phyloP scores from a whole-genome alignment of 2,329 filamentous ascomycete genomes.

The Scedosporium boydii region DNA sequence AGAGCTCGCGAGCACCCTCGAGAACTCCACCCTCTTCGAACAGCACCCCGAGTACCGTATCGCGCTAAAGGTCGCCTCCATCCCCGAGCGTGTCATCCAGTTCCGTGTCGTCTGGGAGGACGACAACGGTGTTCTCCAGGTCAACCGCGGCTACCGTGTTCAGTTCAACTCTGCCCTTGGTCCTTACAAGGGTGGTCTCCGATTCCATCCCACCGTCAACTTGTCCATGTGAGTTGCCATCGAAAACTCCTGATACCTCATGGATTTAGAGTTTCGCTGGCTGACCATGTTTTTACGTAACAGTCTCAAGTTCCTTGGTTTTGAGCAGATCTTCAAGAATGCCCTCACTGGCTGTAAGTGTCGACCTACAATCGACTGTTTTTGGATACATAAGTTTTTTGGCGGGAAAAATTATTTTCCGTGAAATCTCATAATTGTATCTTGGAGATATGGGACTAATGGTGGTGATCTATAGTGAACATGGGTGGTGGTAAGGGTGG shows the following conservation, averaged over 20 bases:
- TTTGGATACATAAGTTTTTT: neutral
- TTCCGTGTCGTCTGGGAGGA: conserved; percentile 98
- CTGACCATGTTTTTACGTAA: conserved; percentile 27
- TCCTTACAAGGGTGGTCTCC: conserved; percentile 94
- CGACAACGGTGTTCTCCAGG: conserved; percentile 78
- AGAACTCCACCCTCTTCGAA: conserved; percentile 86
- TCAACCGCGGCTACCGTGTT: conserved; percentile 92
- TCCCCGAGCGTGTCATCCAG: conserved; percentile 93
- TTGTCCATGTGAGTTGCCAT: conserved; percentile 43
- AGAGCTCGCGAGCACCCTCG: conserved; percentile 93
- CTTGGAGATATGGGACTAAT: neutral
- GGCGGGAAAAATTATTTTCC: neutral
- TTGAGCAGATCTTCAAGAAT: conserved; percentile 99
- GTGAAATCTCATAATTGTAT: neutral
- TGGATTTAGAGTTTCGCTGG: neutral
- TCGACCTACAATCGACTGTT: neutral
- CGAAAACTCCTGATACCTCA: neutral
- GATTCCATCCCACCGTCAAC: conserved; percentile 87
- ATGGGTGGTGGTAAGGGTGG: conserved; percentile 98
- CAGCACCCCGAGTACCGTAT: conserved; percentile 92
- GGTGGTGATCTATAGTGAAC: conserved; percentile 24
- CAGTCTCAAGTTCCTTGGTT: conserved; percentile 89
- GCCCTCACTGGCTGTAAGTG: conserved; percentile 82
- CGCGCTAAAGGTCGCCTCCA: conserved; percentile 75
- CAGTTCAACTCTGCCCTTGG: conserved; percentile 98